Evolutionary conservation across 306 rosid genomes (phyloP), one percentile per base, ranked within the genome.

Genomic region (Glycyrrhiza uralensis): DNA sequence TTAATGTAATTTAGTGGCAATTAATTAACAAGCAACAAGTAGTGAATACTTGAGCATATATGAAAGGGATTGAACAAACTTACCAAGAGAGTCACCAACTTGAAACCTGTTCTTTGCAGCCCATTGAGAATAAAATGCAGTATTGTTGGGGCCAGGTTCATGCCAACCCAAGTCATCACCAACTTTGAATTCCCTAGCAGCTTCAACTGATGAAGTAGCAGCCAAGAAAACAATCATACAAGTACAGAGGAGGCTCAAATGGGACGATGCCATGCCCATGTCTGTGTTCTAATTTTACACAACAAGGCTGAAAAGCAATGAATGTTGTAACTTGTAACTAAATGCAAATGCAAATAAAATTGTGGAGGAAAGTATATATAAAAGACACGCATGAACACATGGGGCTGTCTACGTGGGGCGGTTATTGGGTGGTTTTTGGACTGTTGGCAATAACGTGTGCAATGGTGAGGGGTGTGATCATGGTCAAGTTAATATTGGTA

Each of bases 141-240:
- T 6, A 50, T 86, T 13, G 68, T 74, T 74, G 11, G 58, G 9
- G 30, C 15, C 67, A 32, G 97, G 96, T 17, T 56, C 67, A 6
- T 39, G 66, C 97, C 97, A 92, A 29, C 96, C 96, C 4, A 81
- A 59, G 39, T 65, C 73, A 26, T 66, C 92, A 41, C 97, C 97
- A 28, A 89, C 97, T 79, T 78, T 55, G 79, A 89, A 89, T 1
- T 86, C 76, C 14, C 61, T 50, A 1, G 63, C 30, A 45, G 88
- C 84, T 68, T 69, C 84, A 42, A 79, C 78, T 17, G 20, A 7
- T 17, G 69, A 30, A 65, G 33, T 57, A 30, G 77, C 17, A 52
- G 42, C 80, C 80, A 71, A 54, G 50, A 80, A 36, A 33, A 55
- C 24, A 39, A 60, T 47, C 58, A 78, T 12, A 55, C 5, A 55